These are phyloP conservation scores for Theobroma grandiflorum DNA, from an alignment of 441 rosid genomes.

Conservation along the genomic window DNA sequence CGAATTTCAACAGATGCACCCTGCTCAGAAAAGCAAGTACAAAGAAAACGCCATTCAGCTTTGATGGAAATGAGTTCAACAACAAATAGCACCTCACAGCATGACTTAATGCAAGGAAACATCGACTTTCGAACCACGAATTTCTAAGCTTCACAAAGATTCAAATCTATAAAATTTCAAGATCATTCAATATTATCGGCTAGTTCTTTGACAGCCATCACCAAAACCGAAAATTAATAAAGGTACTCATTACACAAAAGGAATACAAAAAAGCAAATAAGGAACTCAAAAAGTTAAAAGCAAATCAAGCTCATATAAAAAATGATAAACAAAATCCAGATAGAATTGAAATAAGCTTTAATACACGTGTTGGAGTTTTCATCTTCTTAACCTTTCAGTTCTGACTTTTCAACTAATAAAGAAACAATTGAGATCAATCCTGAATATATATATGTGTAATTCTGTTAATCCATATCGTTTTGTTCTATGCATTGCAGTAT, in stretches of 20 bases:
- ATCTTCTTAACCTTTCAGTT: background rate
- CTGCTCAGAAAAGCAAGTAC: conserved; percentile 44
- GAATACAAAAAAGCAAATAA: background rate
- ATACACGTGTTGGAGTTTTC: background rate
- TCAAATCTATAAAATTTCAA: background rate
- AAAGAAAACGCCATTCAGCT: conserved; percentile 3
- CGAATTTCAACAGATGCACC: conserved; percentile 88
- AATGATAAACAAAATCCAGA: background rate
- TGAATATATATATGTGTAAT: background rate
- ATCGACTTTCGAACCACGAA: background rate
- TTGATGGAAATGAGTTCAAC: background rate
- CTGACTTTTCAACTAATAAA: background rate
- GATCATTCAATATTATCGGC: background rate
- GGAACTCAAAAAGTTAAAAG: background rate
- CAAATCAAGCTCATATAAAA: background rate
- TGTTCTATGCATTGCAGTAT: background rate
- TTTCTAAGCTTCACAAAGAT: background rate
- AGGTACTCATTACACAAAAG: background rate
- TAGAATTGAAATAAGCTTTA: background rate
- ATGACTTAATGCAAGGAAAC: background rate
- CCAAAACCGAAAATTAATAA: background rate
- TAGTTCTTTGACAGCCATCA: background rate
- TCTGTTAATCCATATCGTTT: background rate
- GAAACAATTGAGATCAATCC: background rate
- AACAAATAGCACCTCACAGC: background rate